phyloP scores from a whole-genome alignment of 2,329 filamentous ascomycete genomes.

The Fusarium temperatum region DNA sequence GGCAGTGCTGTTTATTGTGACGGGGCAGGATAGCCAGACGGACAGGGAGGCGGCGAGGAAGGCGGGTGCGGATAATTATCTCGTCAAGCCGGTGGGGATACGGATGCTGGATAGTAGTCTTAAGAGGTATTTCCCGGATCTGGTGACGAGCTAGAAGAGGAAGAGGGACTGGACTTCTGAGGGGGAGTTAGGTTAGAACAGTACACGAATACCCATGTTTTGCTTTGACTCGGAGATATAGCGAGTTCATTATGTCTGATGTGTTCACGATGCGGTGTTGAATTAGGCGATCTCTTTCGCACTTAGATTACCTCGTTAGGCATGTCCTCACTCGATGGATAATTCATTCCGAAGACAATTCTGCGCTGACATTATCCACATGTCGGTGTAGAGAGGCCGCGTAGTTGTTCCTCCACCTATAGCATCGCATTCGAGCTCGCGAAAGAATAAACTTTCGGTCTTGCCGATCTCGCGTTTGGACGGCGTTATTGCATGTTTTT shows the following conservation, averaged over 20 bases:
- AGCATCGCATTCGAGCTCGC: background rate
- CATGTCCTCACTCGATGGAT: background rate
- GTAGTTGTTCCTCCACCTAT: background rate
- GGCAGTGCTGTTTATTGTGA: slow-evolving; percentile 39
- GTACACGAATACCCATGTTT: background rate
- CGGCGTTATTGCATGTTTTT: background rate
- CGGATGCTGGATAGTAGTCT: slow-evolving; percentile 28
- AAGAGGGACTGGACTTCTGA: background rate
- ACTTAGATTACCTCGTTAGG: fast-evolving
- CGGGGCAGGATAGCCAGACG: slow-evolving; percentile 39
- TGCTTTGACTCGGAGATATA: background rate
- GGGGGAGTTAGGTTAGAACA: background rate
- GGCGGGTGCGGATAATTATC: slow-evolving; percentile 39
- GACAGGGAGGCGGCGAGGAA: slow-evolving; percentile 28
- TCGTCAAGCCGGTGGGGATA: slow-evolving; percentile 39
- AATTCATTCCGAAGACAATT: background rate
- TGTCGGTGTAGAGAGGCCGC: background rate
- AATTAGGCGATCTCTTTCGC: background rate
- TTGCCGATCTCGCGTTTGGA: background rate
- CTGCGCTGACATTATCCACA: background rate
- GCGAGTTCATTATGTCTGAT: background rate
- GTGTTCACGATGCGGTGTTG: background rate
- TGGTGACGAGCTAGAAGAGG: background rate
- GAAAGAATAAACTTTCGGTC: background rate
- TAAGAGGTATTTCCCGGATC: slow-evolving; percentile 26